phyloP scores from a whole-genome alignment of 2,329 filamentous ascomycete species.

The Aulographum hederae region DNA sequence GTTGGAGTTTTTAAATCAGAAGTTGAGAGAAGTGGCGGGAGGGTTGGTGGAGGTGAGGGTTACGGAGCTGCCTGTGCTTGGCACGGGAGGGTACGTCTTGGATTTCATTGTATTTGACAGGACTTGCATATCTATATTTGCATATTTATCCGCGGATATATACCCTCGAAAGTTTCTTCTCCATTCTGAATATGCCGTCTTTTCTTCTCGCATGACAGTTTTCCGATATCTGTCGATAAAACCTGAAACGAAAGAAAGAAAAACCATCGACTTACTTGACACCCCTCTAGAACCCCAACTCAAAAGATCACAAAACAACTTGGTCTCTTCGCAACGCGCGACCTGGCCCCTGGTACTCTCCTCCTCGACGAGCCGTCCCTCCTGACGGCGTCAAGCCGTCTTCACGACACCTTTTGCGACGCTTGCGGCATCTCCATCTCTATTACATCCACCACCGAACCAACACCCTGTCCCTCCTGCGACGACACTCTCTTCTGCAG shows the following conservation, averaged over 20 bases:
- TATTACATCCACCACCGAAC: conserved; percentile 6
- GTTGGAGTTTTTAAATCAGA: conserved; percentile 51
- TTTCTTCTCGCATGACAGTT: too few species aligned
- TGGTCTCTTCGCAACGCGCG: conserved; percentile 72
- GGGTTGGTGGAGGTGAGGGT: conserved; percentile 68
- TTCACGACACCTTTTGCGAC: conserved; percentile 77
- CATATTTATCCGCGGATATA: neutral
- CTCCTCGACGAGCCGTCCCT: conserved; percentile 72
- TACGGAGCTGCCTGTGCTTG: conserved; percentile 55
- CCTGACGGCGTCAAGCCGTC: conserved; percentile 72
- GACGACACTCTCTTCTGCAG: conserved; percentile 43
- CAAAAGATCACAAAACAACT: conserved; percentile 49
- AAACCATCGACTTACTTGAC: too few species aligned
- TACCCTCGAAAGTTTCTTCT: too few species aligned
- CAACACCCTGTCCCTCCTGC: conserved; percentile 34
- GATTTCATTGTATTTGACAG: neutral
- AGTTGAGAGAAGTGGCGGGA: conserved; percentile 49
- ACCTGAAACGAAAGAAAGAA: too few species aligned
- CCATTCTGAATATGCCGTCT: too few species aligned
- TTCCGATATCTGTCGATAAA: too few species aligned
- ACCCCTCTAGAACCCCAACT: too few species aligned
- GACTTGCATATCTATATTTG: neutral
- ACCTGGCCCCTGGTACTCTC: conserved; percentile 57
- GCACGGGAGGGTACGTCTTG: neutral
- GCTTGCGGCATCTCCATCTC: conserved; percentile 58